These are phyloP conservation scores for Neonectria magnoliae DNA, from an alignment of 2,329 filamentous ascomycete species.

Conservation along the genomic window DNA sequence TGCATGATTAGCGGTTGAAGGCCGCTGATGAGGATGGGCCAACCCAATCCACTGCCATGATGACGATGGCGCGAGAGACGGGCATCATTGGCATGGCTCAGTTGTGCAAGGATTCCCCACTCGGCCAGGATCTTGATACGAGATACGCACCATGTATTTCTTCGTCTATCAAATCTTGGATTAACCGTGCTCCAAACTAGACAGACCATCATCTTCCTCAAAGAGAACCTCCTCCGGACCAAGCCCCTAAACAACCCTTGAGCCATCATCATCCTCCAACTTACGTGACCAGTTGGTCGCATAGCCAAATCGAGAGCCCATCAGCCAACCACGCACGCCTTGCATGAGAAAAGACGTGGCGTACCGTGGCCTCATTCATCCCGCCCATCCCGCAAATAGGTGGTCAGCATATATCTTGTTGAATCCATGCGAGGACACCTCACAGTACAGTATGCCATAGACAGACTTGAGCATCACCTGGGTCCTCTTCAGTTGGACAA, in stretches of 20 bases:
- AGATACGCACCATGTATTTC: too few species aligned
- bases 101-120: constrained; percentile 20
- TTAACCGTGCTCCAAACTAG: too few species aligned
- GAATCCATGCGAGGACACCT: constrained; percentile 1
- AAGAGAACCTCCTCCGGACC: neutral
- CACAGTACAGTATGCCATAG: neutral
- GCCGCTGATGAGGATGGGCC: neutral
- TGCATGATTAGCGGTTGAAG: constrained; percentile 1
- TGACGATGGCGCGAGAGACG: neutral
- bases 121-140: neutral
- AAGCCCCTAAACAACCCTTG: neutral
- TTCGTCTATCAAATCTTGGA: too few species aligned
- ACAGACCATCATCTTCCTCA: too few species aligned
- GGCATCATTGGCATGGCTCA: neutral
- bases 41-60: neutral
- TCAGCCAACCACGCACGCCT: neutral
- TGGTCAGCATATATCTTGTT: neutral
- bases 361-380: constrained; percentile 8
- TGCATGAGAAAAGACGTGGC: constrained; percentile 11
- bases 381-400: neutral
- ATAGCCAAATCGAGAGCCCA: neutral
- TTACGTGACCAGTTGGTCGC: constrained; percentile 4
- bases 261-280: neutral
- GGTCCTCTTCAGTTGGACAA: neutral
- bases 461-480: constrained; percentile 9